These are phyloP conservation scores for Nicotiana undulata DNA, from an alignment of 257 asterid genomes.

Conservation along the genomic window DNA sequence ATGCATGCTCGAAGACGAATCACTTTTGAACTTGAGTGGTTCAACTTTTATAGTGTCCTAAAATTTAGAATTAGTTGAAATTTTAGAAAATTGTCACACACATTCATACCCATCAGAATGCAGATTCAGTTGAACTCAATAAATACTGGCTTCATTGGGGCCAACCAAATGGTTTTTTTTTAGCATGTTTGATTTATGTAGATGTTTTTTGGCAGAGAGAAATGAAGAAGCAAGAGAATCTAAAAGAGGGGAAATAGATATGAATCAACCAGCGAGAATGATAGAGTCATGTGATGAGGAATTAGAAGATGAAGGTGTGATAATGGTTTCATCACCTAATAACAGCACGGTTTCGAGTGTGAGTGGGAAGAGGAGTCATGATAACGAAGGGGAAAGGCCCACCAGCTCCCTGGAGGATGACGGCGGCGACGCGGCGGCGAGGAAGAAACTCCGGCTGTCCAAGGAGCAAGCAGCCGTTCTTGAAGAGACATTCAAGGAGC, in stretches of 20 bases:
- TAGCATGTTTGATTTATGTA: neutral
- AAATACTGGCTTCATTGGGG: too few relatives aligned
- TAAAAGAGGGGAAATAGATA: slow-evolving; percentile 63
- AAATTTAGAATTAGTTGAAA: too few relatives aligned
- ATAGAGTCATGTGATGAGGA: slow-evolving; percentile 33
- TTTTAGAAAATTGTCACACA: neutral
- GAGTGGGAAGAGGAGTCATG: slow-evolving; percentile 73
- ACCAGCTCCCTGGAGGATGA: slow-evolving; percentile 76
- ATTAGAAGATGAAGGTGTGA: slow-evolving; percentile 21
- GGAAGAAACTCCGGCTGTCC: slow-evolving; percentile 90
- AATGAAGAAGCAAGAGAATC: slow-evolving; percentile 35
- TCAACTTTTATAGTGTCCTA: neutral
- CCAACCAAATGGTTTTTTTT: neutral
- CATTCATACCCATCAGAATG: neutral
- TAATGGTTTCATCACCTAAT: slow-evolving; percentile 74
- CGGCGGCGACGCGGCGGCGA: slow-evolving; percentile 64
- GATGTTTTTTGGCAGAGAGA: slow-evolving; percentile 22
- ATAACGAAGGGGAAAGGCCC: slow-evolving; percentile 62
- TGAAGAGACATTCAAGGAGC: slow-evolving; percentile 88
- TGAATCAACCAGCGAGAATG: slow-evolving; percentile 49
- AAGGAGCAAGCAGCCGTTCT: slow-evolving; percentile 91
- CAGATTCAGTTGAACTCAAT: too few relatives aligned
- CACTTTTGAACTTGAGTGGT: neutral
- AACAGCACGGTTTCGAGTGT: slow-evolving; percentile 88
- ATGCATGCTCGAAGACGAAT: neutral